Percentiles rank a stretch among this genome's conserved stretches.
Evolutionary conservation across 306 rosid species (phyloP).

Genomic region (Macrotyloma uniflorum): DNA sequence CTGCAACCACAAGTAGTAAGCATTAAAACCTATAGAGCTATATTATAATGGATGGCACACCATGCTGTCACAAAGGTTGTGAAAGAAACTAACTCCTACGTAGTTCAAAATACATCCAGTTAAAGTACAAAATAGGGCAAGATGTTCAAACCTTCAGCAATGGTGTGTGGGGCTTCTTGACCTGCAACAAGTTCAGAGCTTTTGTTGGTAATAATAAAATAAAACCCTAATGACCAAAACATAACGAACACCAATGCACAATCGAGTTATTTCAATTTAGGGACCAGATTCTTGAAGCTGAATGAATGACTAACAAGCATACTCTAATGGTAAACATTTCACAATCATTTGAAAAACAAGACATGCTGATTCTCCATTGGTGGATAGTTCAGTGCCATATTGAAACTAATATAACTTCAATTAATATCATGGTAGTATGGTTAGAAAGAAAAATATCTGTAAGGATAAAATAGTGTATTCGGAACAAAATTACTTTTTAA

Average conservation of each 20-base stretch:
- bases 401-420: neutral
- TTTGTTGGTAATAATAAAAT: slow-evolving; percentile 11
- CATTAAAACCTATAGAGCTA: neutral
- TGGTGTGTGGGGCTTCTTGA: slow-evolving; percentile 80
- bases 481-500: too few species aligned
- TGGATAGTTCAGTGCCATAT: slow-evolving; percentile 10
- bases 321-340: neutral
- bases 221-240: neutral
- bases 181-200: slow-evolving; percentile 60
- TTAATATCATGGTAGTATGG: neutral
- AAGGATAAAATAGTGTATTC: too few species aligned
- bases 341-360: slow-evolving; percentile 26
- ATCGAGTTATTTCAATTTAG: slow-evolving; percentile 13
- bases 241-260: neutral
- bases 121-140: slow-evolving; percentile 6
- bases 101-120: neutral
- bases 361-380: slow-evolving; percentile 1
- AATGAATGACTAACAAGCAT: slow-evolving; percentile 9
- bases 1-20: slow-evolving; percentile 50
- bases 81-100: neutral
- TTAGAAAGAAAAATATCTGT: too few species aligned
- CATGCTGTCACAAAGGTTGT: neutral
- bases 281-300: slow-evolving; percentile 15
- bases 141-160: slow-evolving; percentile 75
- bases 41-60: neutral